phyloP scores from a whole-genome alignment of 768 basidiomycete species.

The Lactifluus echinatus region DNA sequence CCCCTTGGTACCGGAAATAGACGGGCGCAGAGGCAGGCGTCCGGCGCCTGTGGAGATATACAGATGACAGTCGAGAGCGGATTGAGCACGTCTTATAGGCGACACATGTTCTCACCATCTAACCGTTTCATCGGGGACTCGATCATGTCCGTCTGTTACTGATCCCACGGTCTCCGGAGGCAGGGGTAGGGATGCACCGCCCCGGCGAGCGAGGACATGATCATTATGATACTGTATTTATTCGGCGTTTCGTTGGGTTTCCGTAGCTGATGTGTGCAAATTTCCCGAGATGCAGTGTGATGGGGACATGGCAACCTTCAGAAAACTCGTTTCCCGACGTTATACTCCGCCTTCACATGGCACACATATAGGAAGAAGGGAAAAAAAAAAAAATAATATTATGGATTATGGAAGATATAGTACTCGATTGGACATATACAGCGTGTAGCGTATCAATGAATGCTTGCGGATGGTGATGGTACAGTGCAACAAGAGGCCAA shows the following conservation, averaged over 20 bases:
- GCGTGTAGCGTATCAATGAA: conserved; percentile 14
- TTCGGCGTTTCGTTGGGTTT: conserved; percentile 1
- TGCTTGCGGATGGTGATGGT: conserved; percentile 16
- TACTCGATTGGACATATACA: conserved; percentile 13
- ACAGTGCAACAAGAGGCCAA: conserved; percentile 15
- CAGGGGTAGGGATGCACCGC: background rate
- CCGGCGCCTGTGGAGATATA: conserved; percentile 1
- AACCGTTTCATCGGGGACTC: conserved; percentile 1
- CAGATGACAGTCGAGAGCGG: background rate
- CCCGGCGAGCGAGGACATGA: background rate
- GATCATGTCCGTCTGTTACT: background rate
- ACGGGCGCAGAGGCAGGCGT: conserved; percentile 1
- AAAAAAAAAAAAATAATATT: conserved; percentile 3
- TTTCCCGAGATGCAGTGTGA: background rate
- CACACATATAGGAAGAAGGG: too few relatives aligned
- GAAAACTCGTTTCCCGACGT: too few relatives aligned
- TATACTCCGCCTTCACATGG: conserved; percentile 13
- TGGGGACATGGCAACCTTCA: conserved; percentile 7
- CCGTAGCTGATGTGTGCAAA: conserved; percentile 4
- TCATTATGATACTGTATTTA: background rate
- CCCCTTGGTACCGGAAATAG: conserved; percentile 3
- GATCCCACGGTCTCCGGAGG: conserved; percentile 10
- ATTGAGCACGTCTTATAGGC: background rate
- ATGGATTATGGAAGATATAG: conserved; percentile 12
- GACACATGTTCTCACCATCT: conserved; percentile 4